These are phyloP conservation scores for Bryoglossum gracile DNA, from an alignment of 495 filamentous ascomycete species.

Conservation along the genomic window DNA sequence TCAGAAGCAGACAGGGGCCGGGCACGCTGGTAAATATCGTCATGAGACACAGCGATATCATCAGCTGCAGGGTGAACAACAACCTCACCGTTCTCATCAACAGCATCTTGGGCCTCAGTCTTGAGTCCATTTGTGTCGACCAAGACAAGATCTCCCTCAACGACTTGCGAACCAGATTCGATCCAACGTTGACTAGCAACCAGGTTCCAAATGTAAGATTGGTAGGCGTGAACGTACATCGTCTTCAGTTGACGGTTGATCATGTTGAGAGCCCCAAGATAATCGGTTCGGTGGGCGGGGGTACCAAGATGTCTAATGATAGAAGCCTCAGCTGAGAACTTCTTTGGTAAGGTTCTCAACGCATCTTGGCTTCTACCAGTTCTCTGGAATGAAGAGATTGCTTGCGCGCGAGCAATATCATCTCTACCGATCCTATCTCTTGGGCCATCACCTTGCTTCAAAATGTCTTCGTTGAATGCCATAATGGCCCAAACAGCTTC, in stretches of 20 bases:
- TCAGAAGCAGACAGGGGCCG: slow-evolving; percentile 69
- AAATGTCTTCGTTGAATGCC: slow-evolving; percentile 47
- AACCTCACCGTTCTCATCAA: slow-evolving; percentile 63
- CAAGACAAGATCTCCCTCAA: slow-evolving; percentile 83
- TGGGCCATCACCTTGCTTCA: slow-evolving; percentile 40
- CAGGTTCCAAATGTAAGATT: slow-evolving; percentile 87
- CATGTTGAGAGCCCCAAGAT: slow-evolving; percentile 64
- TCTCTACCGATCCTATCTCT: slow-evolving; percentile 51
- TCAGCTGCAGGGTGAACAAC: slow-evolving; percentile 51
- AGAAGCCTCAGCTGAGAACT: slow-evolving; percentile 69
- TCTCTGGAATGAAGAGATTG: slow-evolving; percentile 61
- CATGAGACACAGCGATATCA: slow-evolving; percentile 45
- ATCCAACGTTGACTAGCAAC: slow-evolving; percentile 74
- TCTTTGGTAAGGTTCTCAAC: slow-evolving; percentile 61
- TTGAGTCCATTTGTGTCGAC: slow-evolving; percentile 47
- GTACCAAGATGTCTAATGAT: slow-evolving; percentile 67
- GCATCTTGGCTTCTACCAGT: slow-evolving; percentile 49
- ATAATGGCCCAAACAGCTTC: slow-evolving; percentile 71
- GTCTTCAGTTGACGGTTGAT: slow-evolving; percentile 72
- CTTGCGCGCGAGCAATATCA: slow-evolving; percentile 67
- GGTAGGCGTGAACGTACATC: slow-evolving; percentile 97
- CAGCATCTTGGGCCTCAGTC: slow-evolving; percentile 28
- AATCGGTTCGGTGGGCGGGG: slow-evolving; percentile 46
- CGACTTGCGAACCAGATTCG: slow-evolving; percentile 57
- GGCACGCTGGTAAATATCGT: slow-evolving; percentile 65